These are phyloP conservation scores for Leishmania guyanensis DNA, from an alignment of 208 protist genomes.

Conservation along the genomic window DNA sequence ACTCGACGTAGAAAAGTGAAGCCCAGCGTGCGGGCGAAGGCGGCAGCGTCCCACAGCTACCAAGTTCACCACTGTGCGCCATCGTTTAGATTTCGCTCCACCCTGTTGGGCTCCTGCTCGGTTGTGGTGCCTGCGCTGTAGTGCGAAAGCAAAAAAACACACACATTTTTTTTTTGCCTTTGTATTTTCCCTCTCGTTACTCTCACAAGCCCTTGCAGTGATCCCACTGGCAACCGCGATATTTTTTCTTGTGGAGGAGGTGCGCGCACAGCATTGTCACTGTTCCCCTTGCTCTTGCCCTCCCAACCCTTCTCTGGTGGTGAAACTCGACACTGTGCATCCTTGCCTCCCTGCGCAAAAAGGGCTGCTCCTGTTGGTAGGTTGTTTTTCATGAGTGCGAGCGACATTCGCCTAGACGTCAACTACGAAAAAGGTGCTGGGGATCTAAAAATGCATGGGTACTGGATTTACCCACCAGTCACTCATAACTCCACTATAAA, in stretches of 20 bases:
- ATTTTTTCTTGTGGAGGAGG: neutral
- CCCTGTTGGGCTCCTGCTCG: neutral
- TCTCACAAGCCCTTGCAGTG: neutral
- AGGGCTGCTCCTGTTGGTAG: neutral
- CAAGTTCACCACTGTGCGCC: neutral
- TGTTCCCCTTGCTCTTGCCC: neutral
- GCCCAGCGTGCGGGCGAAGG: neutral
- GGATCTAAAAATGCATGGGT: slow-evolving; percentile 21
- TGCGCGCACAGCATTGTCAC: neutral
- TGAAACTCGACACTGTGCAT: neutral
- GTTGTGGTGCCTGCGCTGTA: neutral
- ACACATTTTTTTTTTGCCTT: neutral
- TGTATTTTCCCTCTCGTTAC: neutral
- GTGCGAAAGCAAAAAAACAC: neutral
- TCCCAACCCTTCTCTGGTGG: neutral
- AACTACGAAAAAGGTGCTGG: slow-evolving; percentile 9
- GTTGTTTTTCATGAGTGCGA: neutral
- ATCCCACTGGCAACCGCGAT: too few relatives aligned
- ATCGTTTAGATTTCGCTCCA: neutral
- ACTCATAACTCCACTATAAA: slow-evolving; percentile 12
- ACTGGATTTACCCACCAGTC: slow-evolving; percentile 15
- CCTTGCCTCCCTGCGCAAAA: neutral
- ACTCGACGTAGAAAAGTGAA: neutral
- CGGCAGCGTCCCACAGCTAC: neutral
- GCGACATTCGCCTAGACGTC: slow-evolving; percentile 6